Evolutionary conservation across 176 grass and related monocot species (phyloP).

Genomic region (Metroxylon sagu): DNA sequence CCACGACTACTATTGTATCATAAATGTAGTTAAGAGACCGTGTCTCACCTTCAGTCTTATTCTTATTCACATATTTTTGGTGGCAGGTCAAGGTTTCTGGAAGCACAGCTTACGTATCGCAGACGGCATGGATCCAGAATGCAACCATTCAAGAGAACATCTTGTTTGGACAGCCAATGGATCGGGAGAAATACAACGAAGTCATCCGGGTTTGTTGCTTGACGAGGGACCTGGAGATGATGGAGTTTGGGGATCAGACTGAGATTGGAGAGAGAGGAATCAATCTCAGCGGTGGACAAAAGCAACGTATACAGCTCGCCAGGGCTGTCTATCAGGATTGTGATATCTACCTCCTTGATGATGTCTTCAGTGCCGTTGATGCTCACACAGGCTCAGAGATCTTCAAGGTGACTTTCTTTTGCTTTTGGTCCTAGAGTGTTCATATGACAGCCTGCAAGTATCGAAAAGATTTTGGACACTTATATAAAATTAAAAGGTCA

Average conservation of each 20-base stretch:
- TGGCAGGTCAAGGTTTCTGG: slow-evolving; percentile 79
- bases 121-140: slow-evolving; percentile 97
- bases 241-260: slow-evolving; percentile 99
- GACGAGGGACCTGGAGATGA: slow-evolving; percentile 95
- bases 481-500: too few species aligned
- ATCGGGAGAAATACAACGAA: slow-evolving; percentile 61
- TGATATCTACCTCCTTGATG: slow-evolving; percentile 88
- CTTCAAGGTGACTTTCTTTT: slow-evolving; percentile 47
- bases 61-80: too few species aligned
- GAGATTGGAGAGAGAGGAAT: slow-evolving; percentile 98
- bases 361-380: slow-evolving; percentile 93
- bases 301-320: slow-evolving; percentile 95
- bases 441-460: too few species aligned
- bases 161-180: slow-evolving; percentile 75
- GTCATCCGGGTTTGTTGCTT: slow-evolving; percentile 79
- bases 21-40: too few species aligned
- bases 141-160: slow-evolving; percentile 94
- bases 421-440: too few species aligned
- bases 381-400: slow-evolving; percentile 82
- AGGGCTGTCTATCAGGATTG: slow-evolving; percentile 86
- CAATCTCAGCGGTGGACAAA: slow-evolving; percentile 93
- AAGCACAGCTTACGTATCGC: slow-evolving; percentile 77
- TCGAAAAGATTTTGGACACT: too few species aligned
- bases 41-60: too few species aligned
- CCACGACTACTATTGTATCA: too few species aligned